phyloP scores from a whole-genome alignment of 352 stramenopile genomes.

The Globisporangium middletonii region DNA sequence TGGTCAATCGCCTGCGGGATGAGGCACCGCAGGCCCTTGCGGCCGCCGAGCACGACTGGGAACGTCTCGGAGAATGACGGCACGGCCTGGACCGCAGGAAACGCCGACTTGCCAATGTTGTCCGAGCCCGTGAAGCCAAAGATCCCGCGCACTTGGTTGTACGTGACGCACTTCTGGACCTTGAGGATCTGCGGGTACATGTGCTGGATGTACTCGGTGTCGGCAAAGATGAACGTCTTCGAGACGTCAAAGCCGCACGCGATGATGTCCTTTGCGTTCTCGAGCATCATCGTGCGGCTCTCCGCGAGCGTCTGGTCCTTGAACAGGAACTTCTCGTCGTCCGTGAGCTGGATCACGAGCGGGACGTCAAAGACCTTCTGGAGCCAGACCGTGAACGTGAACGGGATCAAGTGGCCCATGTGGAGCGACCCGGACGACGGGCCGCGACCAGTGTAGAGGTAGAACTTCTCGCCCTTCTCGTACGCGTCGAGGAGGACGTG shows the following conservation, averaged over 20 bases:
- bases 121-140: slow-evolving; percentile 98
- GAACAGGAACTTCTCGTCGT: slow-evolving; percentile 99
- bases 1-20: slow-evolving; percentile 99
- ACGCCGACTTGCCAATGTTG: slow-evolving; percentile 99
- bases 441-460: slow-evolving; percentile 99
- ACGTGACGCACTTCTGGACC: slow-evolving; percentile 99
- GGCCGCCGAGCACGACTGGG: slow-evolving; percentile 81
- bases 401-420: slow-evolving; percentile 99
- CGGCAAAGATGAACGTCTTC: slow-evolving; percentile 99
- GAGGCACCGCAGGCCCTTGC: slow-evolving; percentile 93
- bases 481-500: slow-evolving; percentile 94
- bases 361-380: slow-evolving; percentile 98
- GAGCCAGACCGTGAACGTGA: slow-evolving; percentile 99
- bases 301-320: slow-evolving; percentile 93
- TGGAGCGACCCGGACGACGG: slow-evolving; percentile 97
- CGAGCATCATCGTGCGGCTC: slow-evolving; percentile 91
- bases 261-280: slow-evolving; percentile 99
- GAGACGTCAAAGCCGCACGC: slow-evolving; percentile 95
- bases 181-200: slow-evolving; percentile 99
- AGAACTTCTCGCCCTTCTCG: slow-evolving; percentile 96
- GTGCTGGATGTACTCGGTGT: slow-evolving; percentile 98
- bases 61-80: slow-evolving; percentile 98
- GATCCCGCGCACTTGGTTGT: slow-evolving; percentile 96
- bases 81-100: slow-evolving; percentile 97
- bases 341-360: slow-evolving; percentile 99